Evolutionary conservation across 2,329 filamentous ascomycete species (phyloP).

Genomic region (Beauveria rudraprayagi): DNA sequence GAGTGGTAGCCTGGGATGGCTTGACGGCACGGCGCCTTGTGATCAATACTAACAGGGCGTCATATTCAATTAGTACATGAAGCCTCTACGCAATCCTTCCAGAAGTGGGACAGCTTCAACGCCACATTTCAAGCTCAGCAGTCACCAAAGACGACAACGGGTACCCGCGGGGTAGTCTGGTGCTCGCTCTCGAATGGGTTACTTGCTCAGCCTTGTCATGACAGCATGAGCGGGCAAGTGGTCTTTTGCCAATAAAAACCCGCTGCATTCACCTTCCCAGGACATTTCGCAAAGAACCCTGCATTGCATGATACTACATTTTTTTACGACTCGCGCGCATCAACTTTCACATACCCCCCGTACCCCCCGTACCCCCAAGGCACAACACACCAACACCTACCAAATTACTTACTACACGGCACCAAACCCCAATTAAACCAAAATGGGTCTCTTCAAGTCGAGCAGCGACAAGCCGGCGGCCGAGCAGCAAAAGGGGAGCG

Average conservation of each 20-base stretch:
- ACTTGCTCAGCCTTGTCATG: no score
- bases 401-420: background rate
- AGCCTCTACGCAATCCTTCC: background rate
- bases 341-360: no score
- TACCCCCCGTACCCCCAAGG: no score
- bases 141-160: no score
- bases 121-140: background rate
- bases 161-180: no score
- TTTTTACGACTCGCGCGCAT: no score
- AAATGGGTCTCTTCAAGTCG: constrained; percentile 8
- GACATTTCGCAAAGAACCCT: no score
- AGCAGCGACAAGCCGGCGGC: constrained; percentile 5
- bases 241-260: background rate
- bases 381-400: no score
- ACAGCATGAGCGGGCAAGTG: no score
- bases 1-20: background rate
- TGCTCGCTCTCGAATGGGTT: no score
- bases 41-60: constrained; percentile 3
- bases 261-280: background rate
- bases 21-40: background rate
- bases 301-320: background rate
- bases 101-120: background rate
- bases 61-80: background rate
- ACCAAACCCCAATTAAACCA: background rate
- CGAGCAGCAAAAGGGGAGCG: background rate